Percentiles rank a stretch among this genome's conserved stretches.
Evolutionary conservation across 1,139 yeast genomes (phyloP).

Genomic region (Geotrichum citri-aurantii): DNA sequence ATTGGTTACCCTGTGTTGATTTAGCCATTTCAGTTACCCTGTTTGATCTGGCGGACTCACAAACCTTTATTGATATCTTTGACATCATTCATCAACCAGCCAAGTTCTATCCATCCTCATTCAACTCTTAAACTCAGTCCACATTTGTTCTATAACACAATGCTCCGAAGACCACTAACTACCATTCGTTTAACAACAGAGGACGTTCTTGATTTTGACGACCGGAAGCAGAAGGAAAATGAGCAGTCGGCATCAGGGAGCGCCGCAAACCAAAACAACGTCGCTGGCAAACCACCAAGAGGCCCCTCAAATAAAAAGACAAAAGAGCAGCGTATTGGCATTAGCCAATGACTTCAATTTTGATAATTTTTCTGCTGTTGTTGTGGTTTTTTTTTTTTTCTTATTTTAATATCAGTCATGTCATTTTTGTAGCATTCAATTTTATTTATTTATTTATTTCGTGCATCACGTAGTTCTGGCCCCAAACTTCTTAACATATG

Average conservation of each 20-base stretch:
- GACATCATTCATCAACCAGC: background rate
- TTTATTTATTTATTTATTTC: background rate
- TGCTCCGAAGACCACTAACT: conserved; percentile 63
- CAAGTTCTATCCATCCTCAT: no score
- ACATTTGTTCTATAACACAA: conserved; percentile 25
- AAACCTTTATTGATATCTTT: background rate
- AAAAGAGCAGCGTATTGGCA: conserved; percentile 15
- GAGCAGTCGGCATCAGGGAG: conserved; percentile 3
- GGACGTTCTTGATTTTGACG: conserved; percentile 59
- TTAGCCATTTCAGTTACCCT: background rate
- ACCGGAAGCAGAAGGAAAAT: conserved; percentile 29
- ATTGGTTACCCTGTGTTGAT: background rate
- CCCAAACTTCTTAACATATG: conserved; percentile 18
- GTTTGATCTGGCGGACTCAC: background rate
- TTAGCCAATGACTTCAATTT: background rate
- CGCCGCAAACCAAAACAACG: background rate
- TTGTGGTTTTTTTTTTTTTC: background rate
- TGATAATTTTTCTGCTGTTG: background rate
- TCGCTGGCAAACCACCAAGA: background rate
- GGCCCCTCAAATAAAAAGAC: conserved; percentile 4
- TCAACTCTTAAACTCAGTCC: background rate
- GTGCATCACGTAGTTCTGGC: background rate
- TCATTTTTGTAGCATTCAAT: background rate
- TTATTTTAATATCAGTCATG: background rate
- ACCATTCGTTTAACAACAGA: conserved; percentile 60